Evolutionary conservation across 345 rosid genomes (phyloP).

Genomic region (Populus simonii): DNA sequence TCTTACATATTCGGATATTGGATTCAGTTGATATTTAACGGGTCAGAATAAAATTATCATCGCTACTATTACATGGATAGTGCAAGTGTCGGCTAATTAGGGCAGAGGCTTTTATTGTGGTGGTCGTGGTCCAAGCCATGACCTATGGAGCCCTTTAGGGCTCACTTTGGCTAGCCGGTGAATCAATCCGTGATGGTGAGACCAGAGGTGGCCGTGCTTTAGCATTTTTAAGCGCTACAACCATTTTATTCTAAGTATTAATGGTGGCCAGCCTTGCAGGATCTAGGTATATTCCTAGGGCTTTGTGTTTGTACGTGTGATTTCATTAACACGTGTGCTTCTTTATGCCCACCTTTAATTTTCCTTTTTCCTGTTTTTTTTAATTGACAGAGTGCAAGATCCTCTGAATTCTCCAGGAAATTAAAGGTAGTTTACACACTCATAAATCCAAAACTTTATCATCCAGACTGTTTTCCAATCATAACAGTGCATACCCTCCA

Average conservation of each 20-base stretch:
- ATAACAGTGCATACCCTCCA: too few species aligned
- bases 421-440: background rate
- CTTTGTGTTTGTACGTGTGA: slow-evolving; percentile 1
- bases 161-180: background rate
- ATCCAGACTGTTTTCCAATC: background rate
- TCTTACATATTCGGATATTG: background rate
- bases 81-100: background rate
- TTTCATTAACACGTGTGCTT: background rate
- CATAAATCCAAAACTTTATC: background rate
- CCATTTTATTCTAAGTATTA: background rate
- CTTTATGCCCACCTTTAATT: background rate
- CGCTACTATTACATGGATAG: too few species aligned
- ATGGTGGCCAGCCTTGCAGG: slow-evolving; percentile 40
- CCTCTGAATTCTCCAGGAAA: slow-evolving; percentile 22
- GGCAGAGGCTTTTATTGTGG: background rate
- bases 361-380: background rate
- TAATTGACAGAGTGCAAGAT: slow-evolving; percentile 2
- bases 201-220: slow-evolving; percentile 13
- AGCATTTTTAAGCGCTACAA: slow-evolving; percentile 2
- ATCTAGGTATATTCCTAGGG: slow-evolving; percentile 23
- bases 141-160: background rate
- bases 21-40: background rate
- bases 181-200: slow-evolving; percentile 7
- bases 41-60: too few species aligned
- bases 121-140: slow-evolving; percentile 21